Evolutionary conservation across 73 alveolate genomes (phyloP), one percentile per base, ranked within the genome.

Genomic region (Symbiodinium natans): DNA sequence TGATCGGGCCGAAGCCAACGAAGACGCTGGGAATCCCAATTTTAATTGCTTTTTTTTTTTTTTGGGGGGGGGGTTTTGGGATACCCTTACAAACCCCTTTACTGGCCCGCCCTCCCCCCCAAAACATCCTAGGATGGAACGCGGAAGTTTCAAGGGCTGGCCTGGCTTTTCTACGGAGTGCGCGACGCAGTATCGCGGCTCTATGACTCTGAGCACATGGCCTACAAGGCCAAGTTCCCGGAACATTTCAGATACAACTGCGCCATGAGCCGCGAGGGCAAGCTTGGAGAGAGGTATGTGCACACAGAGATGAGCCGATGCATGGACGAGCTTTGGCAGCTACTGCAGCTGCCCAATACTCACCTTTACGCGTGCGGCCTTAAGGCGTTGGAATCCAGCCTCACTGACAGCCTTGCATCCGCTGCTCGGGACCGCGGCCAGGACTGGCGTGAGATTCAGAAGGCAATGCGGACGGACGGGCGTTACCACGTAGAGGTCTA

Each of bases 131-230:
- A n/a, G n/a, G n/a, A n/a, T n/a, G n/a, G n/a, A 4, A 52, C 29
- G 23, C 31, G 59, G 41, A 29, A 27, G 21, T 90, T 92, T 54
- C 21, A 17, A 23, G 98, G 98, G 0, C 43, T 46, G 56, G 83
- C 63, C 10, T 75, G 98, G 98, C 92, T 92, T 7, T 74, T 92
- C 41, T 39, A 43, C 7, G 98, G 92, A 21, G 68, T n/a, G 17
- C 41, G 68, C 39, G 6, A n/a, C 17, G 63, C 9, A 38, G 11
- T 31, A 7, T 27, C 41, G 25, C 73, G 43, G 17, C 92, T 75
- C 68, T 92, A 92, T 46, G 92, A 92, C 36, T 42, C 43, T 10
- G 98, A 92, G 89, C 38, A n/a, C 15, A 19, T 11, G 27, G 21
- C 42, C 31, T 63, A 21, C 36, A 9, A 23, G 74, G 42, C 74